A percentile compares a stretch with the other conserved stretches of the same genome.
Conservation (phyloP, 805 yeast genomes). For the Metschnikowia lunata region DNA sequence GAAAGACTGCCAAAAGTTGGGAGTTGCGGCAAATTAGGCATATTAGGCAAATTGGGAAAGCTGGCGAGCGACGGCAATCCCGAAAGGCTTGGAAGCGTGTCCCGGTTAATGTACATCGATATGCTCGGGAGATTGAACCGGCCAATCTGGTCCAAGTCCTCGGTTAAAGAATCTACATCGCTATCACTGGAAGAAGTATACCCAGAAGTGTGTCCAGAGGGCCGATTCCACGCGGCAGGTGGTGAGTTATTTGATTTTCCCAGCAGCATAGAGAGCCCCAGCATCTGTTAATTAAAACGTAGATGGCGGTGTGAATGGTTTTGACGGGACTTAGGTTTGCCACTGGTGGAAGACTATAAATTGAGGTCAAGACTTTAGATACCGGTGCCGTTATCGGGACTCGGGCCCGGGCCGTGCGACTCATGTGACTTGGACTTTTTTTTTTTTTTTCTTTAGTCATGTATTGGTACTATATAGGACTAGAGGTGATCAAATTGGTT, state of each 20-base stretch:
- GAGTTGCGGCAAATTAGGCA: constrained; percentile 16
- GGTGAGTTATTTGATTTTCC: not conserved
- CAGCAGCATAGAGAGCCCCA: not conserved
- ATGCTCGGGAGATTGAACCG: constrained; percentile 27
- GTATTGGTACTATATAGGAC: too few relatives aligned
- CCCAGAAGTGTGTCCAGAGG: not conserved
- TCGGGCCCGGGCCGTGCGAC: too few relatives aligned
- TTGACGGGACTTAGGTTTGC: too few relatives aligned
- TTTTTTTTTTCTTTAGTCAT: too few relatives aligned
- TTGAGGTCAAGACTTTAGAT: too few relatives aligned
- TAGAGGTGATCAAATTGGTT: too few relatives aligned
- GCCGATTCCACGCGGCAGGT: not conserved
- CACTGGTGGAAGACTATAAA: too few relatives aligned
- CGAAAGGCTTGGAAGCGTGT: constrained; percentile 19
- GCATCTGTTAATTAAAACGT: too few relatives aligned
- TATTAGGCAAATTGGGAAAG: constrained; percentile 16
- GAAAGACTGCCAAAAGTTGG: constrained; percentile 23
- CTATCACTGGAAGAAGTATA: constrained; percentile 11
- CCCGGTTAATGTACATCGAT: constrained; percentile 11
- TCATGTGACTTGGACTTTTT: too few relatives aligned
- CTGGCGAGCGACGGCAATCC: constrained; percentile 20
- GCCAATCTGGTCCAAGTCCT: constrained; percentile 52
- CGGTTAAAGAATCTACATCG: constrained; percentile 33
- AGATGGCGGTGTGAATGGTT: too few relatives aligned
- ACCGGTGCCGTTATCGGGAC: too few relatives aligned